Evolutionary conservation across 2,329 filamentous ascomycete species (phyloP), one percentile per base, ranked within the genome.

Genomic region (Trichoderma sp.): DNA sequence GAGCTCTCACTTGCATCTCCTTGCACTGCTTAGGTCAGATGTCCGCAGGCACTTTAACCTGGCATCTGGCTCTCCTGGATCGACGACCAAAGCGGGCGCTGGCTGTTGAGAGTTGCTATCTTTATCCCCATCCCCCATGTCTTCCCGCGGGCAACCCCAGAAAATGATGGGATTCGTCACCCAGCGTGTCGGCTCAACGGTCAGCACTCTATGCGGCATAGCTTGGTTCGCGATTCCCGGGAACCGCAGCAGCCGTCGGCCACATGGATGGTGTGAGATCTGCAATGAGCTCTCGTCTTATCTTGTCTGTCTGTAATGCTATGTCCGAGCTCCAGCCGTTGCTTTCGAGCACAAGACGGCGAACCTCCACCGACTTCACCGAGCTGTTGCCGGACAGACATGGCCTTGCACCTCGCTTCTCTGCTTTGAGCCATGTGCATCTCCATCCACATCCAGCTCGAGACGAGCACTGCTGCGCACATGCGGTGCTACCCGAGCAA

Each of bases 171-270:
- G 71, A 66, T 74, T 74, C 71, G 71, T 74, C 71, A 66, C 71
- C 71, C 62, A 56, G 31, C 27, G 60, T 50, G 33, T 38, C 62
- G 71, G 71, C 71, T 66, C 71, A 31, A 59, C 60, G 33, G 71
- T 74, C 60, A 74, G 71, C 71, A 74, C 71, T 74, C 71, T 74
- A 74, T 74, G 50, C 71, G 71, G 71, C 62, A 66, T 66, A 66
- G 71, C 62, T 63, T 33, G 68, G 21, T n/a, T 62, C 68, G 68
- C 35, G 67, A 41, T 71, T 71, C 53, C 67, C 53, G 67, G 67
- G 18, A 71, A 71, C 38, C 29, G 50, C 53, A 71, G 67, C 56
- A 59, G 21, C 67, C 24, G 59, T 45, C 33, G 24, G 16, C 35
- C 35, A 50, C 68, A 63, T 63, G 68, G 68, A 24, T 27, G 68